Conservation (phyloP, 352 stramenopile genomes). For the Phytophthora meadii region DNA sequence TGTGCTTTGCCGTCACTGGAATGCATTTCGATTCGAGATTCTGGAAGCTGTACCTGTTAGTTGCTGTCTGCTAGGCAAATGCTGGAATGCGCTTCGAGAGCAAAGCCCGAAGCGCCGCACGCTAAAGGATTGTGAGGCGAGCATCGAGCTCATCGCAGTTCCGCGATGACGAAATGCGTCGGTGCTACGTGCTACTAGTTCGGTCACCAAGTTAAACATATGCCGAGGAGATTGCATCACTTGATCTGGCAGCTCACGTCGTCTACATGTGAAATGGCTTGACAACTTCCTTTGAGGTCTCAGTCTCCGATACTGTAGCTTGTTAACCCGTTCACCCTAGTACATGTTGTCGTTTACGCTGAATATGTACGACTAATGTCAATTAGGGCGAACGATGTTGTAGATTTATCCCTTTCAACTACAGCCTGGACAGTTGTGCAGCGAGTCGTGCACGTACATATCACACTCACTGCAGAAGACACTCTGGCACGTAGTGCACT, state of each 20-base stretch:
- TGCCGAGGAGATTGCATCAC: slow-evolving; percentile 24
- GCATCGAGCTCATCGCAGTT: slow-evolving; percentile 5
- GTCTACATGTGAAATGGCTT: slow-evolving; percentile 18
- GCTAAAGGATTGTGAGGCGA: slow-evolving; percentile 2
- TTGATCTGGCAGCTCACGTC: not conserved
- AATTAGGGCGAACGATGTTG: no score
- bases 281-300: slow-evolving; percentile 14
- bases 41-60: no score
- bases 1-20: slow-evolving; percentile 1
- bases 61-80: slow-evolving; percentile 3
- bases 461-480: slow-evolving; percentile 98
- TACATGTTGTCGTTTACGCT: no score
- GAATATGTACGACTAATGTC: no score
- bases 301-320: not conserved
- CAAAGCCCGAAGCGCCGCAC: slow-evolving; percentile 14
- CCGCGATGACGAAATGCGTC: slow-evolving; percentile 21
- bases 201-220: not conserved
- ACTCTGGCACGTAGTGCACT: slow-evolving; percentile 92
- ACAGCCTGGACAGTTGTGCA: slow-evolving; percentile 99
- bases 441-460: slow-evolving; percentile 97
- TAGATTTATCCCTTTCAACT: slow-evolving; percentile 35
- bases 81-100: slow-evolving; percentile 13
- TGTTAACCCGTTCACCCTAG: no score
- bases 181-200: slow-evolving; percentile 1
- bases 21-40: no score